A percentile compares a stretch with the other conserved stretches of the same genome.
Evolutionary conservation across 768 basidiomycete genomes (phyloP).

Genomic region (Boletus coccyginus): DNA sequence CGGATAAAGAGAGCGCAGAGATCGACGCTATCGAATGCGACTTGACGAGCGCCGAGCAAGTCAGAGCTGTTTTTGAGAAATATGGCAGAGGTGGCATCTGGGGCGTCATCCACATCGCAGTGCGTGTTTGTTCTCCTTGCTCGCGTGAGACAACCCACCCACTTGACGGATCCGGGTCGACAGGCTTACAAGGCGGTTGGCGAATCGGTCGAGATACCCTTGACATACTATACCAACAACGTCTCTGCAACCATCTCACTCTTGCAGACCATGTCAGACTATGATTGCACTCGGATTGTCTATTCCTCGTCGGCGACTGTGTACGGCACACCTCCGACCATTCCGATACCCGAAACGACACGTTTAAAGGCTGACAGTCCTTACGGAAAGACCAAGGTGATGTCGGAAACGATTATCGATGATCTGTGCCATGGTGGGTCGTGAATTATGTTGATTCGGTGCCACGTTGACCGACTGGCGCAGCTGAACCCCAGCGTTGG

Average conservation of each 20-base stretch:
- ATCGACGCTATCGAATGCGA: constrained; percentile 73
- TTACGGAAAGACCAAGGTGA: constrained; percentile 95
- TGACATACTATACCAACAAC: constrained; percentile 94
- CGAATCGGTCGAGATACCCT: constrained; percentile 89
- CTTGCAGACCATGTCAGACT: constrained; percentile 82
- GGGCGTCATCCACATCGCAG: constrained; percentile 95
- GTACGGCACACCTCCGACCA: constrained; percentile 87
- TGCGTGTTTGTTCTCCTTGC: constrained; percentile 38
- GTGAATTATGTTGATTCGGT: neutral
- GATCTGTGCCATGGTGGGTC: constrained; percentile 77
- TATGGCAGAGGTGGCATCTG: constrained; percentile 91
- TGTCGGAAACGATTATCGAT: constrained; percentile 86
- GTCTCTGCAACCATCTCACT: constrained; percentile 86
- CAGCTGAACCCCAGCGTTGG: constrained; percentile 73
- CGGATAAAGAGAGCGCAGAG: constrained; percentile 68
- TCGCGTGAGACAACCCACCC: neutral
- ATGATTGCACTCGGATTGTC: constrained; percentile 81
- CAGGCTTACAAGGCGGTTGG: constrained; percentile 98
- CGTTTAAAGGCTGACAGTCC: constrained; percentile 85
- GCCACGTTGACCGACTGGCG: constrained; percentile 6
- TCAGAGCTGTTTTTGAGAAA: constrained; percentile 75
- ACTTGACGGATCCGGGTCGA: neutral
- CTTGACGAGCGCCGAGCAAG: constrained; percentile 66
- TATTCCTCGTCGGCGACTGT: constrained; percentile 99
- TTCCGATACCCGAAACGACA: constrained; percentile 93